Conservation (phyloP, 768 basidiomycete species). For the Tylopilus felleus region DNA sequence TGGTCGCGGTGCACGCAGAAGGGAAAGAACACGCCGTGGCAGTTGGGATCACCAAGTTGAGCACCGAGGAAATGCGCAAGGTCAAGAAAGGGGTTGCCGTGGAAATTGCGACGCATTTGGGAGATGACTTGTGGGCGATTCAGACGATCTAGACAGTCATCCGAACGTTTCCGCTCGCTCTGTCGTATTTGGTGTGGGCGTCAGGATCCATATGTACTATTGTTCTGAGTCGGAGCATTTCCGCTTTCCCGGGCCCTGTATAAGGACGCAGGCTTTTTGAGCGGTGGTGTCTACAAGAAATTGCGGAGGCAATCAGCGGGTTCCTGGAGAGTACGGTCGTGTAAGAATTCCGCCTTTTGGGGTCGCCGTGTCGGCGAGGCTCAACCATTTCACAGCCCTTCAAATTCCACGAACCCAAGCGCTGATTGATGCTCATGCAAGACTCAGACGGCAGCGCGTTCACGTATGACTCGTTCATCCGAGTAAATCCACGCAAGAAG, state of each 20-base stretch:
- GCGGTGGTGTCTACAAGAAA: neutral
- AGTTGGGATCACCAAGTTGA: slow-evolving; percentile 76
- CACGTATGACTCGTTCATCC: slow-evolving; percentile 49
- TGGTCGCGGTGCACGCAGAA: slow-evolving; percentile 93
- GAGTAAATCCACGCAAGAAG: slow-evolving; percentile 51
- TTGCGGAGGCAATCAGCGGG: neutral
- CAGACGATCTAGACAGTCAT: slow-evolving; percentile 58
- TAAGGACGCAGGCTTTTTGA: neutral
- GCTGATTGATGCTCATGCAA: slow-evolving; percentile 8
- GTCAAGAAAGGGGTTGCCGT: slow-evolving; percentile 91
- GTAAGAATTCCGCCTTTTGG: neutral
- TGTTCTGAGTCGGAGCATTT: slow-evolving; percentile 14
- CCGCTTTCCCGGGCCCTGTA: slow-evolving; percentile 9
- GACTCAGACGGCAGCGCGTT: slow-evolving; percentile 22
- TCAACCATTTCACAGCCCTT: neutral
- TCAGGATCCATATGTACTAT: neutral
- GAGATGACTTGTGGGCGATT: slow-evolving; percentile 83
- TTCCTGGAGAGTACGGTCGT: neutral
- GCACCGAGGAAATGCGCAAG: slow-evolving; percentile 85
- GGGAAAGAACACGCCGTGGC: slow-evolving; percentile 92
- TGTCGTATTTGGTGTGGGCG: neutral
- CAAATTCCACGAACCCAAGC: neutral
- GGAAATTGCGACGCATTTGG: slow-evolving; percentile 81
- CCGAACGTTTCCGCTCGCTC: neutral
- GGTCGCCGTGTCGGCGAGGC: neutral